These are phyloP conservation scores for Nannochloris sp. DNA, from an alignment of 139 green algal species.

Conservation along the genomic window DNA sequence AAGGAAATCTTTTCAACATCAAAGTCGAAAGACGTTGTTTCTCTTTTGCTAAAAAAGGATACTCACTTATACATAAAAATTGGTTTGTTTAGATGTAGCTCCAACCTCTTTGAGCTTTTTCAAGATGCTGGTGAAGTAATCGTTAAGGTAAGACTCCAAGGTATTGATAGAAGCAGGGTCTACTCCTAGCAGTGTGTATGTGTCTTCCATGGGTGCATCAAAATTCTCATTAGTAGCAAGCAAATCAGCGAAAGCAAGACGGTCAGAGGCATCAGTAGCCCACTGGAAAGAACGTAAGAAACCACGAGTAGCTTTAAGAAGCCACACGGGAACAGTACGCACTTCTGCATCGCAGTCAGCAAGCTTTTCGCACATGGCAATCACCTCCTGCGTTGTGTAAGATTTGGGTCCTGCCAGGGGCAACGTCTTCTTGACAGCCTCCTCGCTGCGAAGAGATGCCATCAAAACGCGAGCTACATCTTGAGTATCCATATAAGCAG, in stretches of 20 bases:
- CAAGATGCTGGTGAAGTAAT: slow-evolving; percentile 92
- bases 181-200: slow-evolving; percentile 81
- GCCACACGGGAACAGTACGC: slow-evolving; percentile 79
- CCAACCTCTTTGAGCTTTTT: slow-evolving; percentile 99
- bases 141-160: slow-evolving; percentile 84
- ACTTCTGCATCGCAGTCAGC: slow-evolving; percentile 71
- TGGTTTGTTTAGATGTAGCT: slow-evolving; percentile 71
- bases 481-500: slow-evolving; percentile 90
- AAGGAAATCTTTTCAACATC: too few relatives aligned
- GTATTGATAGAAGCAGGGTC: slow-evolving; percentile 66
- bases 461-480: slow-evolving; percentile 84
- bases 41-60: neutral
- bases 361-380: slow-evolving; percentile 85
- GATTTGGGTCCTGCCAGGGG: slow-evolving; percentile 86
- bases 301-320: slow-evolving; percentile 73
- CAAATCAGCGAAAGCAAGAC: slow-evolving; percentile 90
- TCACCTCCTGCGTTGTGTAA: slow-evolving; percentile 88
- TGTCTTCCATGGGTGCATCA: slow-evolving; percentile 82
- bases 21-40: too few relatives aligned
- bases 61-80: slow-evolving; percentile 92
- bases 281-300: slow-evolving; percentile 85
- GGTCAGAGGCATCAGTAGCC: slow-evolving; percentile 86
- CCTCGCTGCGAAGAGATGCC: slow-evolving; percentile 69
- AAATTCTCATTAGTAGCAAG: slow-evolving; percentile 82
- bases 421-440: slow-evolving; percentile 58